Evolutionary conservation across 306 rosid species (phyloP).

Genomic region (Prunus mongolica): DNA sequence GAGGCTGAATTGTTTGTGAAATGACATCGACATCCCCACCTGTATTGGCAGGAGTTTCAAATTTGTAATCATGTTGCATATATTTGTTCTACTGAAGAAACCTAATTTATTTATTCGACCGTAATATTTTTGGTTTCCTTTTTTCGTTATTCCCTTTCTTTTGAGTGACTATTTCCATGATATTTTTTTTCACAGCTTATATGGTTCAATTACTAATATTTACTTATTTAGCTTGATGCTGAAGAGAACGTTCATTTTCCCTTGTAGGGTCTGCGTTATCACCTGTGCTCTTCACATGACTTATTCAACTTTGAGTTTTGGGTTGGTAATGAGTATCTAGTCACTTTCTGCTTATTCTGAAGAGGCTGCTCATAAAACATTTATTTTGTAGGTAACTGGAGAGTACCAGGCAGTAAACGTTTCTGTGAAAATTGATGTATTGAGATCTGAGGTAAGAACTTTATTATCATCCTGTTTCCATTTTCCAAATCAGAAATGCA

Average conservation of each 20-base stretch:
- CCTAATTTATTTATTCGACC: not conserved
- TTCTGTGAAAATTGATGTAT: constrained; percentile 68
- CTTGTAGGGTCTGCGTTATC: constrained; percentile 92
- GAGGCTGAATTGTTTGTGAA: not conserved
- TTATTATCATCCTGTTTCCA: constrained; percentile 1
- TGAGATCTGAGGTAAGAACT: constrained; percentile 63
- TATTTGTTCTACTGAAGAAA: not conserved
- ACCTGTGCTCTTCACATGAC: constrained; percentile 88
- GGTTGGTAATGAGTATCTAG: constrained; percentile 52
- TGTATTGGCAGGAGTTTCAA: not conserved
- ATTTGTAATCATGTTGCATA: not conserved
- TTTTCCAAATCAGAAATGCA: not conserved
- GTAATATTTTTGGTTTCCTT: not conserved
- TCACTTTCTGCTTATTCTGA: constrained; percentile 29
- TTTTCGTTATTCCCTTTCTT: not conserved
- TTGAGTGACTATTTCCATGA: not conserved
- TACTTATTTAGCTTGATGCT: not conserved
- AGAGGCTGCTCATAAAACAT: constrained; percentile 29
- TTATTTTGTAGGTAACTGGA: constrained; percentile 75
- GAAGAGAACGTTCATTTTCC: constrained; percentile 10
- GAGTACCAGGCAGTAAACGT: constrained; percentile 97
- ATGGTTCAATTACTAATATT: not conserved
- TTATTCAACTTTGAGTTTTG: constrained; percentile 95
- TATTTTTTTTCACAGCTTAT: not conserved
- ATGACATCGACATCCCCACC: not conserved